Conservation (phyloP, 2,329 filamentous ascomycete genomes). For the Exophiala oligosperma region DNA sequence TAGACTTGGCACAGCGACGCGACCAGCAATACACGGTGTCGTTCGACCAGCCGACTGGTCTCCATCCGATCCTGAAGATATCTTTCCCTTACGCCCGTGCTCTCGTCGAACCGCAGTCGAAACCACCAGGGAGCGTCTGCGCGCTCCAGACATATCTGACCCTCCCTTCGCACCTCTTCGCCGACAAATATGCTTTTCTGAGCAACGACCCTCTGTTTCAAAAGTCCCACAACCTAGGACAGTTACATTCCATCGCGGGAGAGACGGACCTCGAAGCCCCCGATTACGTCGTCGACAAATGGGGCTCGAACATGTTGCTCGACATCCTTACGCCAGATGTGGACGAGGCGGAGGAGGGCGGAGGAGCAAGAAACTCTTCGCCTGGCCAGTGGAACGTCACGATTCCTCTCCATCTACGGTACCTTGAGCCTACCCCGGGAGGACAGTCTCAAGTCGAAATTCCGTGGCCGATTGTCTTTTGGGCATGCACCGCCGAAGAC, state of each 20-base stretch:
- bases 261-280: constrained; percentile 90
- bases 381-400: constrained; percentile 37
- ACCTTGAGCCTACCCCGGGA: constrained; percentile 59
- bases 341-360: constrained; percentile 21
- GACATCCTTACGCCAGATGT: constrained; percentile 63
- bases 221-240: constrained; percentile 72
- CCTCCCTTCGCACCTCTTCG: constrained; percentile 77
- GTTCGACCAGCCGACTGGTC: constrained; percentile 71
- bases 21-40: constrained; percentile 59
- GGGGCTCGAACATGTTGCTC: constrained; percentile 78
- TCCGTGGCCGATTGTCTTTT: constrained; percentile 83
- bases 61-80: constrained; percentile 79
- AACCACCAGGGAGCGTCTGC: constrained; percentile 58
- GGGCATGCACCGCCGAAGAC: constrained; percentile 71
- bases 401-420: constrained; percentile 83
- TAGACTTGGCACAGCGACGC: constrained; percentile 37
- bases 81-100: constrained; percentile 55
- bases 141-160: constrained; percentile 77
- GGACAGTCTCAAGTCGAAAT: constrained; percentile 53
- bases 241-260: constrained; percentile 67
- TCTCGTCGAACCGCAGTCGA: constrained; percentile 47
- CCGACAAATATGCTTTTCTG: constrained; percentile 80
- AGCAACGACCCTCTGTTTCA: constrained; percentile 65
- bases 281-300: constrained; percentile 71
- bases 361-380: not conserved